Evolutionary conservation across 164 flowering plant species (phyloP).

Genomic region (Stephania japonica): DNA sequence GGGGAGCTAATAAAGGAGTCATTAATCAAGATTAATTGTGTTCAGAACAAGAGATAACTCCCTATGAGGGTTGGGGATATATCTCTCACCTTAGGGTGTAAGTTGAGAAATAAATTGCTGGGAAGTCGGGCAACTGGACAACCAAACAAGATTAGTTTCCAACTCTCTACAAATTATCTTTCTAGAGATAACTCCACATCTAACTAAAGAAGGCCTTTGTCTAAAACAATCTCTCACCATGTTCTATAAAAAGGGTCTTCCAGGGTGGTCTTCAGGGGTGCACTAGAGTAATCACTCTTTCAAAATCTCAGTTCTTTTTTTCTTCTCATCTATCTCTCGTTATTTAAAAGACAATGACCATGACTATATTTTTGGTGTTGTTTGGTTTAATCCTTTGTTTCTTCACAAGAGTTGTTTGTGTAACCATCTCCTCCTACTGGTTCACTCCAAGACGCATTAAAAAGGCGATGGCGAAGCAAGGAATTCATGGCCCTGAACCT

Average conservation of each 20-base stretch:
- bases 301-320: not conserved
- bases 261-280: not conserved
- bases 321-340: not conserved
- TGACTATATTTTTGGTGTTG: slow-evolving; percentile 16
- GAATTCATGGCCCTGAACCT: slow-evolving; percentile 90
- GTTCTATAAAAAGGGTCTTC: not conserved
- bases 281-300: not conserved
- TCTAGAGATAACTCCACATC: too few species aligned
- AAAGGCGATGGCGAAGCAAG: slow-evolving; percentile 81
- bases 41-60: too few species aligned
- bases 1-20: too few species aligned
- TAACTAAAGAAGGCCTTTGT: too few species aligned
- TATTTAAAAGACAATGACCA: slow-evolving; percentile 12
- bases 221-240: not conserved
- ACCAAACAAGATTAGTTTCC: too few species aligned
- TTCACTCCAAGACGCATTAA: slow-evolving; percentile 71
- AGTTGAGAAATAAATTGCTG: too few species aligned
- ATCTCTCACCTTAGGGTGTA: too few species aligned
- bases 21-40: too few species aligned
- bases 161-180: too few species aligned
- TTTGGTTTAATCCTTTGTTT: slow-evolving; percentile 13
- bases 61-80: too few species aligned
- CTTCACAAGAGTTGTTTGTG: slow-evolving; percentile 28
- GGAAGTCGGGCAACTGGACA: too few species aligned
- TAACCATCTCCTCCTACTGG: slow-evolving; percentile 57